Percentiles rank a stretch among this genome's conserved stretches.
Evolutionary conservation across 2,329 filamentous ascomycete genomes (phyloP).

Genomic region (Fusarium longipes): DNA sequence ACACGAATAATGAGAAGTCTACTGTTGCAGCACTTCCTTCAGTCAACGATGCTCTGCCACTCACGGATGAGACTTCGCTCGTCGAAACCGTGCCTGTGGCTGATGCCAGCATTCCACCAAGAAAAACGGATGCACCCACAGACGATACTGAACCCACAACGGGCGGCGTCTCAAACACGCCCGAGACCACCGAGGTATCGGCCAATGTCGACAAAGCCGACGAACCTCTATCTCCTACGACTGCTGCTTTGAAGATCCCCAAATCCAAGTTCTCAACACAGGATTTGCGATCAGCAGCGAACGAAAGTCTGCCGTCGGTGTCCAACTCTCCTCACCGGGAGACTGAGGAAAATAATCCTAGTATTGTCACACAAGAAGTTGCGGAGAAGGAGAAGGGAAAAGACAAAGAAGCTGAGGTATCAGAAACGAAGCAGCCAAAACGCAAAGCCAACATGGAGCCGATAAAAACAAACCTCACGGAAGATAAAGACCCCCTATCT

Average conservation of each 20-base stretch:
- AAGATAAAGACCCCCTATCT: slow-evolving; percentile 59
- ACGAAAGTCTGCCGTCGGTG: slow-evolving; percentile 24
- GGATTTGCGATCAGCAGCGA: slow-evolving; percentile 39
- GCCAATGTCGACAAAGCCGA: slow-evolving; percentile 21
- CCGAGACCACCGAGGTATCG: slow-evolving; percentile 27
- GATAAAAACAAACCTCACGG: slow-evolving; percentile 62
- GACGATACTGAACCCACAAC: slow-evolving; percentile 29
- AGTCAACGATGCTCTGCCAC: slow-evolving; percentile 2
- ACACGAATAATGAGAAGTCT: slow-evolving; percentile 4
- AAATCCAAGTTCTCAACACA: slow-evolving; percentile 48
- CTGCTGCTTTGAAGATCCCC: slow-evolving; percentile 38
- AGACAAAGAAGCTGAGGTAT: slow-evolving; percentile 12
- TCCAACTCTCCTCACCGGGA: slow-evolving; percentile 17
- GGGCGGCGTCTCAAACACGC: slow-evolving; percentile 30
- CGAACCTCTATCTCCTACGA: slow-evolving; percentile 26
- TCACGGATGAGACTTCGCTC: slow-evolving; percentile 6
- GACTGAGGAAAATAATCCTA: slow-evolving; percentile 16
- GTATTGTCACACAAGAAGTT: slow-evolving; percentile 23
- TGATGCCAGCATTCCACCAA: slow-evolving; percentile 36
- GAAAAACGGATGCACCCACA: slow-evolving; percentile 16
- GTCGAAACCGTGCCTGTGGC: slow-evolving; percentile 35
- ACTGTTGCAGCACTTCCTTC: neutral
- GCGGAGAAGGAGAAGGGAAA: slow-evolving; percentile 8
- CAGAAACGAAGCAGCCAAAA: slow-evolving; percentile 36
- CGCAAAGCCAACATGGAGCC: slow-evolving; percentile 60